phyloP scores from a whole-genome alignment of 2,329 filamentous ascomycete genomes.

The Amauroascus niger region DNA sequence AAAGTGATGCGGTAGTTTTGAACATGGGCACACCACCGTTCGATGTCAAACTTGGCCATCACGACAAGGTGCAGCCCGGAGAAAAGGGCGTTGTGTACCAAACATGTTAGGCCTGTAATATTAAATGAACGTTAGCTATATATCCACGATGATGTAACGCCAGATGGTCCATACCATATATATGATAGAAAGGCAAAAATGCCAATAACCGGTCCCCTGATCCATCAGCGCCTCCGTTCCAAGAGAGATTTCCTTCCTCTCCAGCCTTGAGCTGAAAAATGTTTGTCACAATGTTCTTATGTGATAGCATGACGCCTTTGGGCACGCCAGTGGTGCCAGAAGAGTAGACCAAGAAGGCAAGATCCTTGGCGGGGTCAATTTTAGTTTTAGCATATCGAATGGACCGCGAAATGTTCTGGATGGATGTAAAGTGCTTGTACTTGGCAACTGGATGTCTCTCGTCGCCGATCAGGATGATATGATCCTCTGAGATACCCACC shows the following conservation, averaged over 20 bases:
- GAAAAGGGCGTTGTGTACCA: conserved; percentile 60
- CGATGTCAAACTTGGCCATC: conserved; percentile 72
- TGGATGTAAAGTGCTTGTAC: conserved; percentile 55
- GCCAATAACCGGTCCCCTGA: conserved; percentile 64
- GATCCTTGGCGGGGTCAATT: conserved; percentile 58
- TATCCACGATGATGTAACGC: not conserved
- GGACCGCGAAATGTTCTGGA: conserved; percentile 54
- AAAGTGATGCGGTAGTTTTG: conserved; percentile 68
- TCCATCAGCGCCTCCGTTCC: conserved; percentile 50
- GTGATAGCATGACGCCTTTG: conserved; percentile 82
- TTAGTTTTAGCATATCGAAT: conserved; percentile 51
- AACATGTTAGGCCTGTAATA: conserved; percentile 57
- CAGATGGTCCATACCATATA: conserved; percentile 55
- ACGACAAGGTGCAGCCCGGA: conserved; percentile 58
- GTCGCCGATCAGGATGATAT: conserved; percentile 68
- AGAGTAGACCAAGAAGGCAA: conserved; percentile 79
- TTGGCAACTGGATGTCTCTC: conserved; percentile 28
- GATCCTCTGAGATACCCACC: conserved; percentile 60
- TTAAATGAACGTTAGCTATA: conserved; percentile 12
- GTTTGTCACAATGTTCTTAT: conserved; percentile 74
- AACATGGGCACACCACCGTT: conserved; percentile 65
- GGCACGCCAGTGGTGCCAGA: conserved; percentile 84
- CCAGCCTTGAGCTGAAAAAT: conserved; percentile 46
- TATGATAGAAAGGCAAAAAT: conserved; percentile 82
- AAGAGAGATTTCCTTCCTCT: conserved; percentile 49